Base-by-base conservation (phyloP, 148 eudicot species). In the Gaultheria prostrata region DNA sequence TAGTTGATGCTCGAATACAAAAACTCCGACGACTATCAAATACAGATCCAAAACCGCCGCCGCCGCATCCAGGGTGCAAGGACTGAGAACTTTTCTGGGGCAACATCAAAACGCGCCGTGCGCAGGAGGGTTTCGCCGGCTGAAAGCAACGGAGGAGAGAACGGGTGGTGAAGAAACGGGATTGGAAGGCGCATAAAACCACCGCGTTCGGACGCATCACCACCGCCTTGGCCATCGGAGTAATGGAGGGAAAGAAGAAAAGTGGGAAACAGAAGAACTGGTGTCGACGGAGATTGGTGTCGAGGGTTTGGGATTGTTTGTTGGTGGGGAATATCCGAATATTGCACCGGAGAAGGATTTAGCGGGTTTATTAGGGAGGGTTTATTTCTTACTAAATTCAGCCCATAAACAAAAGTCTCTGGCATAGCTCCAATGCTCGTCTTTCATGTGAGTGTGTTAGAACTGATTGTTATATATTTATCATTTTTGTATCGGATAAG, bases 1-100 rank as follows among this genome's bases (percentile, higher is more conserved):
- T 57, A 11, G 78, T 74, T 8, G 54, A n/a, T 76, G 91, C 95
- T 39, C 86, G 76, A 53, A 86, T 80, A 69, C 85, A 77, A 69
- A 85, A 18, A 70, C 77, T 86, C 69, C 88, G 92, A 45, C 88
- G 78, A 51, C 86, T n/a, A 15, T 80, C 73, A 12, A 51, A 67
- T 26, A 50, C n/a, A 26, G 49, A 76, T 26, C 63, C 83, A 5
- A 20, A 50, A 5, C 43, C 76, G 35, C 15, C 72, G 71, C 71
- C 32, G 35, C 35, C 59, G 43, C 51, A 26, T 17, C 56, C 61
- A 51, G 45, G 17, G 54, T 24, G 61, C 61, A n/a, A 78, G 49
- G 59, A 39, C 20, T 53, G 50, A 48, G 32, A 20, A 84, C 13
- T 24, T 57, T 49, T 24, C 82, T 77, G 14, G 67, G 53, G 59